Evolutionary conservation across 2,329 filamentous ascomycete genomes (phyloP).

Genomic region (Neonectria neomacrospora): DNA sequence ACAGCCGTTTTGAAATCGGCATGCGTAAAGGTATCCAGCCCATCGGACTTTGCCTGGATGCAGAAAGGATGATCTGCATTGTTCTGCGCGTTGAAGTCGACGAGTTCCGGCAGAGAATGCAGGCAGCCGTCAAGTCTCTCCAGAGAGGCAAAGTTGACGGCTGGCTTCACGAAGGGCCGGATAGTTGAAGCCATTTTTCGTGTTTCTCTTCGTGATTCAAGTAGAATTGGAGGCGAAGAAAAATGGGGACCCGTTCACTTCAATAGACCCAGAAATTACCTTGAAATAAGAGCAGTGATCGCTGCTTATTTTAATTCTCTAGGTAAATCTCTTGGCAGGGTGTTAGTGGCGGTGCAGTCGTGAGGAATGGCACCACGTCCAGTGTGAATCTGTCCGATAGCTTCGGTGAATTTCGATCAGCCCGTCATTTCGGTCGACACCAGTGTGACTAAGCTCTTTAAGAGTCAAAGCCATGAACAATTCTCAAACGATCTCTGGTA

Average conservation of each 20-base stretch:
- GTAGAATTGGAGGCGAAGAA: neutral
- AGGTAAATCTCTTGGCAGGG: neutral
- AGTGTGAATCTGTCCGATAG: neutral
- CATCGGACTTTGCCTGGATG: conserved; percentile 37
- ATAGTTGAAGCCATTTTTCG: conserved; percentile 20
- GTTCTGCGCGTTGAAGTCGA: conserved; percentile 44
- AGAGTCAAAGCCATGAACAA: neutral
- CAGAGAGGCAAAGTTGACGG: conserved; percentile 33
- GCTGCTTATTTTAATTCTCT: conserved; percentile 9
- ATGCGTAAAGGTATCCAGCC: conserved; percentile 31
- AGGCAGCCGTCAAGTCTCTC: conserved; percentile 27
- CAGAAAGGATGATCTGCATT: conserved; percentile 44
- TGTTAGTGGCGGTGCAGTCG: neutral
- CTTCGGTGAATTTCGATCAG: neutral
- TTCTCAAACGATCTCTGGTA: no score
- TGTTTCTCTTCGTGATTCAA: neutral
- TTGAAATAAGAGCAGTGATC: neutral
- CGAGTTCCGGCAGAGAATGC: conserved; percentile 39
- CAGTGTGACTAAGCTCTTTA: neutral
- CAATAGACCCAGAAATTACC: conserved; percentile 9
- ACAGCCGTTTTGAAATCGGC: conserved; percentile 37
- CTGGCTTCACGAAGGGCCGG: conserved; percentile 30
- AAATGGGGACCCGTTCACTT: neutral
- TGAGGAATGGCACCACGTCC: neutral
- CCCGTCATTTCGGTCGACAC: neutral